Conservation (phyloP, 108 stramenopile species). For the Thalassiosira profunda region DNA sequence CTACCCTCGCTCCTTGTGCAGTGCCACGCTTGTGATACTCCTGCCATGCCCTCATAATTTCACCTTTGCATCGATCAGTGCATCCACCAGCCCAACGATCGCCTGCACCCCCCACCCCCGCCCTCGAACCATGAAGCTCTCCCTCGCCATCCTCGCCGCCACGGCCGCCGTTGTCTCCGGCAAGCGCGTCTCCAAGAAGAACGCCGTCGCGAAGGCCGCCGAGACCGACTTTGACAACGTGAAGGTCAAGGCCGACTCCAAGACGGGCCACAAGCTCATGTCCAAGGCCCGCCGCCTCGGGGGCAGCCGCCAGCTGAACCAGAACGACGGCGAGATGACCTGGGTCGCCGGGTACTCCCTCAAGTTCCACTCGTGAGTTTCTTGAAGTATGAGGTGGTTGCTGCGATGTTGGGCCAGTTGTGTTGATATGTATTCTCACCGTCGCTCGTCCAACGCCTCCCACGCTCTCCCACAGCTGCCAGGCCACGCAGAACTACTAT, state of each 20-base stretch:
- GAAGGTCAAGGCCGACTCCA: conserved; percentile 47
- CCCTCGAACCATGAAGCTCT: conserved; percentile 1
- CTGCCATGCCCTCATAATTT: no score
- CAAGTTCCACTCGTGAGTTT: conserved; percentile 75
- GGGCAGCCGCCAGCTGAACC: no score
- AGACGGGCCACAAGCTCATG: conserved; percentile 49
- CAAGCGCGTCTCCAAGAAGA: conserved; percentile 1
- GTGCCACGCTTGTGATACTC: no score
- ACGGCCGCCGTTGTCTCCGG: conserved; percentile 14
- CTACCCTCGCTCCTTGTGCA: no score
- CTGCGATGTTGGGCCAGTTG: no score
- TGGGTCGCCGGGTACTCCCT: conserved; percentile 70
- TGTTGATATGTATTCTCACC: conserved; percentile 32
- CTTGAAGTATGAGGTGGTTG: no score
- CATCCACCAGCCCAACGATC: background rate
- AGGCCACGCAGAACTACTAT: conserved; percentile 32
- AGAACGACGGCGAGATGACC: conserved; percentile 29
- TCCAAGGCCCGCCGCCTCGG: conserved; percentile 66
- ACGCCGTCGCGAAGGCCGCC: conserved; percentile 10
- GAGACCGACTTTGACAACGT: background rate
- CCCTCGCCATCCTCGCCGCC: conserved; percentile 27
- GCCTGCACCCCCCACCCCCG: no score
- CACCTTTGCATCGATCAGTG: background rate
- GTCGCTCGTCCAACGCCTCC: background rate
- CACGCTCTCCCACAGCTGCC: conserved; percentile 1